Evolutionary conservation across 768 basidiomycete genomes (phyloP), one percentile per base, ranked within the genome.

Genomic region (Boletellus emodensis): DNA sequence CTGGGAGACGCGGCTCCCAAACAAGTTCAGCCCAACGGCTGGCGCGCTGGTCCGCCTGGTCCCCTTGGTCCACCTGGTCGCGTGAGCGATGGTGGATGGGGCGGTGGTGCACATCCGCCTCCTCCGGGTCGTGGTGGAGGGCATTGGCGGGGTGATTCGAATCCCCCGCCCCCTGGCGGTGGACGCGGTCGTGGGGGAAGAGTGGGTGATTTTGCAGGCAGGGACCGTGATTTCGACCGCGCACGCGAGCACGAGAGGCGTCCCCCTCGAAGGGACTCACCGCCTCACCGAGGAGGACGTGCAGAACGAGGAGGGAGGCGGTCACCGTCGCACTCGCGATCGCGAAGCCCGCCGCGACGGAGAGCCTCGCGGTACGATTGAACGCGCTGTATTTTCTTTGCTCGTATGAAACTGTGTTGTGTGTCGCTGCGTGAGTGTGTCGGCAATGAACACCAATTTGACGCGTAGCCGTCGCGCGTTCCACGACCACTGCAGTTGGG

Each of bases 141-240:
- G 1, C 85, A 87, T 65, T 89, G 86, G 85, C 75, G 88, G 38
- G 88, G 87, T 0, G 83, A 76, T 14, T 85, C 87, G 1, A 77
- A 82, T 57, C 72, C 72, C 1, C 72, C 74, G 6, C 69, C 71
- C 7, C 65, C 68, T 3, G 60, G 69, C 32, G 72, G 72, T 24
- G 68, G 70, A 26, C 70, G 79, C 32, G 72, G 79, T 32, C 69
- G 75, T 4, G 70, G 78, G 2, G 74, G 78, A 28, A 56, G 65
- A 44, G 33, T 60, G 26, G 62, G 67, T 37, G 67, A 66, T 53
- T 61, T 64, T 58, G 61, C 65, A 41, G 70, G 64, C 40, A 60
- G 72, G 42, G 69, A 71, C 36, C 66, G 72, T 7, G 69, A 73
- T 18, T 56, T 64, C 13, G 72, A 72, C 18, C 64, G 73, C 40